These are phyloP conservation scores for Annulohypoxylon nitens DNA, from an alignment of 495 filamentous ascomycete genomes.

Conservation along the genomic window DNA sequence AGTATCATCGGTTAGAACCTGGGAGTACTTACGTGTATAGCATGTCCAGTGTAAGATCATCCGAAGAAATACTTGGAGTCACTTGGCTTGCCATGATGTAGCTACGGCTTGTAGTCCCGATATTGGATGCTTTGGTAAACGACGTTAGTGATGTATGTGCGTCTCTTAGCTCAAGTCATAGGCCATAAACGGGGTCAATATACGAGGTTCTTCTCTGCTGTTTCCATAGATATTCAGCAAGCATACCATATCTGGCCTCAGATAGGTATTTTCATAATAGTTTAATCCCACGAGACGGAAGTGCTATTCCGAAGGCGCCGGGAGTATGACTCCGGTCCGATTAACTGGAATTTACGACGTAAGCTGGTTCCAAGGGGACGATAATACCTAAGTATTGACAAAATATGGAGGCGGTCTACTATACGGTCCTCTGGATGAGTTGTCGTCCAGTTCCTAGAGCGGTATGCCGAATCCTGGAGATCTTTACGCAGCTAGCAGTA, in stretches of 20 bases:
- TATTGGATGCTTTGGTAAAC: neutral
- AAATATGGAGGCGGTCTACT: neutral
- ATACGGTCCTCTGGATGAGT: neutral
- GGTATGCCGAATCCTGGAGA: constrained; percentile 17
- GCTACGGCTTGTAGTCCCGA: neutral
- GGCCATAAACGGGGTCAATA: neutral
- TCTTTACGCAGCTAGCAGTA: constrained; percentile 6
- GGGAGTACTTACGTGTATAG: neutral
- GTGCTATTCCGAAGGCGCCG: neutral
- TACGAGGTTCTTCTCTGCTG: neutral
- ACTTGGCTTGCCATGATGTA: neutral
- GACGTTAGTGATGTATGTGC: neutral
- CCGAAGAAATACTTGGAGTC: neutral
- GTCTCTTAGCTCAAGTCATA: neutral
- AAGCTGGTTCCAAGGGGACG: neutral
- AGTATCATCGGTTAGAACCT: neutral
- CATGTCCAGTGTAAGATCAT: neutral
- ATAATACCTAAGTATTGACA: neutral
- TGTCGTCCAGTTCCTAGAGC: constrained; percentile 5
- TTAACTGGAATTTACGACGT: neutral
- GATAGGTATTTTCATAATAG: neutral
- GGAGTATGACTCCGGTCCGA: neutral
- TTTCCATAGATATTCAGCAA: neutral
- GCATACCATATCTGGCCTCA: neutral
- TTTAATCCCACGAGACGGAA: neutral